A percentile compares a stretch with the other conserved stretches of the same genome.
Conservation (phyloP, 192 early-diverging fungal genomes). For the Linnemannia elongata region DNA sequence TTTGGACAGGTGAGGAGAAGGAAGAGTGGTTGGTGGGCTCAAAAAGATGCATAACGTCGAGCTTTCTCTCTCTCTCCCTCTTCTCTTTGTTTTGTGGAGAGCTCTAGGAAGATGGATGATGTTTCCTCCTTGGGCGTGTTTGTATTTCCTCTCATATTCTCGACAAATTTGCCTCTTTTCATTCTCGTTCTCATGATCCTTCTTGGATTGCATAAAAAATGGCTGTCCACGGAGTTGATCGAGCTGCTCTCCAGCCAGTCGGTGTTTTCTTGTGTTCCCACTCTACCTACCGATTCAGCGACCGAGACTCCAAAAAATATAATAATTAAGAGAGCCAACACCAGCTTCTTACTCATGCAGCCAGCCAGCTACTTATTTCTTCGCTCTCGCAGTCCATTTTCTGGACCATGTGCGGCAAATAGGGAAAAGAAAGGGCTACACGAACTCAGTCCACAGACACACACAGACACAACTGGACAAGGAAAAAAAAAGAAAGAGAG, state of each 20-base stretch:
- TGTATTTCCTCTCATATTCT: not conserved
- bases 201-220: not conserved
- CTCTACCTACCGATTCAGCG: not conserved
- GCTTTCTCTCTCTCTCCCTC: not conserved
- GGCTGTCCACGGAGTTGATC: constrained; percentile 8
- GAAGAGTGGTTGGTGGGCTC: not conserved
- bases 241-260: not conserved
- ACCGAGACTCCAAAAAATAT: not conserved
- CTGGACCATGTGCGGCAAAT: not conserved
- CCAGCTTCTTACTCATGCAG: too few relatives aligned
- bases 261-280: not conserved
- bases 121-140: not conserved
- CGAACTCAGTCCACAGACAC: not conserved
- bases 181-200: not conserved
- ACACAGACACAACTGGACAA: not conserved
- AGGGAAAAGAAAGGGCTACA: not conserved
- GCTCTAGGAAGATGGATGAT: not conserved
- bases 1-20: not conserved
- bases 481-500: not conserved
- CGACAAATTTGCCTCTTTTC: not conserved
- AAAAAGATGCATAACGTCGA: not conserved
- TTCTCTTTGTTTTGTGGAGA: not conserved
- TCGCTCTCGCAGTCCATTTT: not conserved
- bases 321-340: too few relatives aligned
- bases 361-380: not conserved